Conservation (phyloP, 768 basidiomycete genomes). For the Phylloporus rhodoxanthus region DNA sequence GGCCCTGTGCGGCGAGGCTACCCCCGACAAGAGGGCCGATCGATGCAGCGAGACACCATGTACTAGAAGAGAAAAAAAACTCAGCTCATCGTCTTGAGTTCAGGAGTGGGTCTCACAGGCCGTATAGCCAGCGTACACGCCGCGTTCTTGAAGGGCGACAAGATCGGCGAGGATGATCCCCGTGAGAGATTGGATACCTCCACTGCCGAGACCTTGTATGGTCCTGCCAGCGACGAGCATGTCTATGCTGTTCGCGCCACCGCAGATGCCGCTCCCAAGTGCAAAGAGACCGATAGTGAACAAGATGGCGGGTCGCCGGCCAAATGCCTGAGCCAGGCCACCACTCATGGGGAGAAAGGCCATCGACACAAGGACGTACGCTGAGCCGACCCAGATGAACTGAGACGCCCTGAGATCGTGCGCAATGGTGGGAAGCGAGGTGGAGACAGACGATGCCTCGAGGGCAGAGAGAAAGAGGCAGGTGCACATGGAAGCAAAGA, state of each 20-base stretch:
- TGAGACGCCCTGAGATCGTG: constrained; percentile 22
- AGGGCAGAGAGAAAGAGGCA: constrained; percentile 26
- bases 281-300: constrained; percentile 24
- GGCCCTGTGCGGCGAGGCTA: constrained; percentile 27
- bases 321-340: constrained; percentile 28
- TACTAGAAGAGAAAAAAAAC: constrained; percentile 11
- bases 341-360: constrained; percentile 35
- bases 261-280: constrained; percentile 34
- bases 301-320: constrained; percentile 26
- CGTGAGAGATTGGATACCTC: constrained; percentile 31
- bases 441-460: constrained; percentile 24
- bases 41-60: constrained; percentile 31
- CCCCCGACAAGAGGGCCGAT: constrained; percentile 35
- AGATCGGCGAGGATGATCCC: constrained; percentile 41
- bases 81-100: neutral
- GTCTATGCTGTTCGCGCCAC: constrained; percentile 19
- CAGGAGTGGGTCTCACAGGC: constrained; percentile 4
- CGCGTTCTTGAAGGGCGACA: constrained; percentile 39
- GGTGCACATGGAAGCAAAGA: constrained; percentile 23
- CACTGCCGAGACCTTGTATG: constrained; percentile 34
- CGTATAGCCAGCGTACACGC: constrained; percentile 30
- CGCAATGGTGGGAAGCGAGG: constrained; percentile 33
- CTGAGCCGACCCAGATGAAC: constrained; percentile 35
- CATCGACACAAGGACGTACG: constrained; percentile 34
- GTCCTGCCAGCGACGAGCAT: constrained; percentile 23